Evolutionary conservation across 169 alveolate species (phyloP), one percentile per base, ranked within the genome.

Genomic region (Eimeria praecox): DNA sequence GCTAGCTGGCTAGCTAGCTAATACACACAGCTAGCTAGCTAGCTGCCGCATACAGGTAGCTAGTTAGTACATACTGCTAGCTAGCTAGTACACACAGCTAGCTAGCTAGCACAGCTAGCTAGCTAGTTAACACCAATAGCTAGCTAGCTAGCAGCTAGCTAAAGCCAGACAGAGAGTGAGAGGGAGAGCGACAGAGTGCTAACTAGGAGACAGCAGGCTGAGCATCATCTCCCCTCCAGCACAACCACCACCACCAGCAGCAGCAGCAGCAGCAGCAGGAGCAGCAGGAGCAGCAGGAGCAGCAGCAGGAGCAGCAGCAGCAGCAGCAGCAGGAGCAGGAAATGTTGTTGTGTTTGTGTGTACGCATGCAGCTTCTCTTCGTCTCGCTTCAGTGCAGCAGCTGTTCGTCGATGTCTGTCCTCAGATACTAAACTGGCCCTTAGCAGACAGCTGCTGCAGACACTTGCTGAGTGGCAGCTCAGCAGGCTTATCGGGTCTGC

Each of bases 401-500:
- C 49, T 24, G 9, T 77, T 14, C 62, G 56, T 6, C 87, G 87
- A 40, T 9, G 40, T 40, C 54, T 77, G 56, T 8, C 87, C 40
- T 35, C 87, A 3, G 87, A 77, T 12, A 12, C 54, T 0, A 9
- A n/a, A 3, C 20, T n/a, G 9, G 27, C 35, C 9, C 12, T 77
- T 24, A 77, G 62, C 30, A 38, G 62, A n/a, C 42, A 40, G 87
- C 59, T 77, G 52, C 49, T 77, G 62, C 62, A 77, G 56, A 22
- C 62, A 9, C 54, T 77, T 9, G 87, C 87, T 3, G 87, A 77
- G 62, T 77, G 87, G 87, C 87, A 77, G 62, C 87, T 77, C 22
- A 77, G 87, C 59, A 30, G 87, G 87, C 56, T 77, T 40, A 38
- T 77, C 87, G 87, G 87, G 87, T 56, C 66, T 56, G 66, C 24